A percentile compares a stretch with the other conserved stretches of the same genome.
These are phyloP conservation scores for Phlebiopsis flavidoalba DNA, from an alignment of 768 basidiomycete genomes.

Conservation along the genomic window DNA sequence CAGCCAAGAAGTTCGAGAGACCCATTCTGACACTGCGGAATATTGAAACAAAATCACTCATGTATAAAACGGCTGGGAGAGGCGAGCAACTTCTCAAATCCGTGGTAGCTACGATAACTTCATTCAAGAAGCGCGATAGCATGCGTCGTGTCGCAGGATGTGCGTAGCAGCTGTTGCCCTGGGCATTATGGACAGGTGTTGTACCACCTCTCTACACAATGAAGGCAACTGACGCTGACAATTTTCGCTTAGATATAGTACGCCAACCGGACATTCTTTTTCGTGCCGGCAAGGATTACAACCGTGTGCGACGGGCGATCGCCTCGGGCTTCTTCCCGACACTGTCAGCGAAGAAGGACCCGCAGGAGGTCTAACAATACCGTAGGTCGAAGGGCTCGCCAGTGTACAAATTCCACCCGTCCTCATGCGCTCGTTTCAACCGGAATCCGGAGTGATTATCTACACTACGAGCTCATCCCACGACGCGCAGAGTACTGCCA, in stretches of 20 bases:
- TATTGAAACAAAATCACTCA: no score
- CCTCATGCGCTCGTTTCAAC: conserved; percentile 95
- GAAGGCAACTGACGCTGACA: conserved; percentile 11
- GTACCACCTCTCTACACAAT: conserved; percentile 18
- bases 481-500: conserved; percentile 94
- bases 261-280: conserved; percentile 95
- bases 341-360: conserved; percentile 94
- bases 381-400: conserved; percentile 96
- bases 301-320: conserved; percentile 89
- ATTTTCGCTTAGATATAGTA: conserved; percentile 60
- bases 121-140: conserved; percentile 95
- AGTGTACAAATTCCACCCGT: conserved; percentile 97
- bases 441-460: conserved; percentile 91
- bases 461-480: conserved; percentile 94
- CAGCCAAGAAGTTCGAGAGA: conserved; percentile 97
- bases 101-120: conserved; percentile 99
- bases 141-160: conserved; percentile 97
- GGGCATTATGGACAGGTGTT: conserved; percentile 97
- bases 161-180: conserved; percentile 92
- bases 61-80: conserved; percentile 99
- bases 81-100: conserved; percentile 90
- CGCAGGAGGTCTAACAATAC: conserved; percentile 98
- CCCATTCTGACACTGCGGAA: no score
- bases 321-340: conserved; percentile 98
- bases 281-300: conserved; percentile 87